These are phyloP conservation scores for Fusarium coffeatum DNA, from an alignment of 2,329 filamentous ascomycete genomes.

Conservation along the genomic window DNA sequence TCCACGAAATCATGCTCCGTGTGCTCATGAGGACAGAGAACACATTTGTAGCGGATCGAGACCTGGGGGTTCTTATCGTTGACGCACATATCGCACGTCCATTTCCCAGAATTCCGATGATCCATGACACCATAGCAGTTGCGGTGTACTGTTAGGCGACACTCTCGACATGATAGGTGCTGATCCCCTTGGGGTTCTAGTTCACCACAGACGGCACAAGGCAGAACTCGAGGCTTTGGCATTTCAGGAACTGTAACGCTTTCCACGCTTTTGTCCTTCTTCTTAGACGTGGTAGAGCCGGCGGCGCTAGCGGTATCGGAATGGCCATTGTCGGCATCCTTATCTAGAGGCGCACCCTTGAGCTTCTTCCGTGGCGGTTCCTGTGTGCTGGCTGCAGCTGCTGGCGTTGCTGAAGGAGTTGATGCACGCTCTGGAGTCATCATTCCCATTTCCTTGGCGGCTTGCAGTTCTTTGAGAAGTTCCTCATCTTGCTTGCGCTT, in stretches of 20 bases:
- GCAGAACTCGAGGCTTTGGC: conserved; percentile 80
- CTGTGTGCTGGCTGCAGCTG: conserved; percentile 44
- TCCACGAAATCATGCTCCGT: conserved; percentile 88
- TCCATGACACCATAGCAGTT: conserved; percentile 89
- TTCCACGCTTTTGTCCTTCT: conserved; percentile 68
- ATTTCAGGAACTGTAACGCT: conserved; percentile 76
- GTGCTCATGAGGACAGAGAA: conserved; percentile 85
- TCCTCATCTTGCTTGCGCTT: conserved; percentile 94
- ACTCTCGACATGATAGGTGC: conserved; percentile 84
- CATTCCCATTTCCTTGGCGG: conserved; percentile 69
- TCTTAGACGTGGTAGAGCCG: conserved; percentile 58
- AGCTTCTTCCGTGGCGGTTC: conserved; percentile 75
- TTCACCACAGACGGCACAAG: conserved; percentile 86
- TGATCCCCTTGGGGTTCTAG: conserved; percentile 78
- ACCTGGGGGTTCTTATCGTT: conserved; percentile 94
- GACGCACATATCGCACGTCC: conserved; percentile 94
- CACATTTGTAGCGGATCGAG: conserved; percentile 94
- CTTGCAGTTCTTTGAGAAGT: conserved; percentile 77
- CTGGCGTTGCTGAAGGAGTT: conserved; percentile 47
- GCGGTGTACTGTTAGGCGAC: conserved; percentile 89
- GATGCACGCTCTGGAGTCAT: conserved; percentile 58
- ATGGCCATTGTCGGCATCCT: conserved; percentile 60
- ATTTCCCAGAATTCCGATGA: conserved; percentile 78
- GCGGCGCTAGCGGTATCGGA: conserved; percentile 60
- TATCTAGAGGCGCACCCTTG: conserved; percentile 65